Percentiles rank a stretch among this genome's conserved stretches.
These are phyloP conservation scores for Amanita rimosa DNA, from an alignment of 768 basidiomycete species.

Conservation along the genomic window DNA sequence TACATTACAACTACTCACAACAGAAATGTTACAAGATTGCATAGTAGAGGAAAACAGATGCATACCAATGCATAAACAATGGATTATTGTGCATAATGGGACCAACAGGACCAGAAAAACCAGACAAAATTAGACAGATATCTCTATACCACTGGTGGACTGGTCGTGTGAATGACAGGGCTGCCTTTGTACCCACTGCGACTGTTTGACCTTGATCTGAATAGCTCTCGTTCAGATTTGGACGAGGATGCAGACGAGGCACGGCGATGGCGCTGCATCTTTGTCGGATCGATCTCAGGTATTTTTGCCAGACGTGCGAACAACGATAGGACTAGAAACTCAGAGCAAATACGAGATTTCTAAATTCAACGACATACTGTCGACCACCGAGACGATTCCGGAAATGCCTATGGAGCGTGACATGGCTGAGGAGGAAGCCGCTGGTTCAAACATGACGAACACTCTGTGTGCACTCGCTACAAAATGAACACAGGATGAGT, in stretches of 20 bases:
- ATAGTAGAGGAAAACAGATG: too few relatives aligned
- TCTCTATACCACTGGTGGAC: slow-evolving; percentile 11
- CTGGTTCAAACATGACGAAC: slow-evolving; percentile 60
- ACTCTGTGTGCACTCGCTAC: slow-evolving; percentile 71
- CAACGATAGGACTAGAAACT: slow-evolving; percentile 54
- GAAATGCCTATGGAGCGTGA: slow-evolving; percentile 28
- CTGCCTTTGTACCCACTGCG: slow-evolving; percentile 23
- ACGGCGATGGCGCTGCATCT: slow-evolving; percentile 70
- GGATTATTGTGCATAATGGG: too few relatives aligned
- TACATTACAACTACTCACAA: too few relatives aligned
- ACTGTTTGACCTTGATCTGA: slow-evolving; percentile 30
- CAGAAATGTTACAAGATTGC: too few relatives aligned
- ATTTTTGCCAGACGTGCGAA: slow-evolving; percentile 71
- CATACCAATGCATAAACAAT: too few relatives aligned
- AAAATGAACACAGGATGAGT: slow-evolving; percentile 3
- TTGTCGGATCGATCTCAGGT: slow-evolving; percentile 63
- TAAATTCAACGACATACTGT: slow-evolving; percentile 37
- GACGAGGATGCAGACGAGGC: slow-evolving; percentile 59
- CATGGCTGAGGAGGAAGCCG: slow-evolving; percentile 36
- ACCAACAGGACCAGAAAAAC: not conserved
- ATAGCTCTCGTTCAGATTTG: slow-evolving; percentile 25
- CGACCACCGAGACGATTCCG: slow-evolving; percentile 76
- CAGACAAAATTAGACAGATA: not conserved
- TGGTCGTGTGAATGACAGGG: slow-evolving; percentile 21
- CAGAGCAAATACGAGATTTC: not conserved